Evolutionary conservation across 2,329 filamentous ascomycete genomes (phyloP).

Genomic region (Arthroderma uncinatum): DNA sequence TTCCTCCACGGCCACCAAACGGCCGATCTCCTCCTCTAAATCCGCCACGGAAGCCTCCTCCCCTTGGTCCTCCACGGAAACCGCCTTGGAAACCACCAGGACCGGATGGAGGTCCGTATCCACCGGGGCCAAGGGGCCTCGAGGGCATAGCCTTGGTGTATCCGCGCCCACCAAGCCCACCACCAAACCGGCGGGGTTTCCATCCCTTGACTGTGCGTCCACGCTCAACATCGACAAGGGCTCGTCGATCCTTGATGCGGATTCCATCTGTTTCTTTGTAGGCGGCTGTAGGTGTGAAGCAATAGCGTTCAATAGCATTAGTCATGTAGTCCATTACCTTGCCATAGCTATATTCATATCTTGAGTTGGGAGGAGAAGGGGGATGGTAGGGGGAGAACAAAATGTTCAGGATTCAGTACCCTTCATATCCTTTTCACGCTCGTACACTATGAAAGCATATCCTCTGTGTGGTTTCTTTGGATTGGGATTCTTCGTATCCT

Average conservation of each 20-base stretch:
- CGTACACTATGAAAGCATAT: conserved; percentile 94
- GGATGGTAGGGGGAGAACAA: conserved; percentile 23
- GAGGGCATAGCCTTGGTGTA: conserved; percentile 75
- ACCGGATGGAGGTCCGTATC: conserved; percentile 45
- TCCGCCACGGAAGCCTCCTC: conserved; percentile 41
- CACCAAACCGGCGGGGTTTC: conserved; percentile 83
- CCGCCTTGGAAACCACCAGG: conserved; percentile 46
- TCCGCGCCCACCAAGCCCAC: conserved; percentile 79
- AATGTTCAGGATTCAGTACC: conserved; percentile 49
- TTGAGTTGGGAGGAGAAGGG: conserved; percentile 14
- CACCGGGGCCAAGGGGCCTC: conserved; percentile 56
- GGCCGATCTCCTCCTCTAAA: conserved; percentile 45
- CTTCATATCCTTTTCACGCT: conserved; percentile 98
- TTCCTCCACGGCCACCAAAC: conserved; percentile 40
- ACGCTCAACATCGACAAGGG: conserved; percentile 92
- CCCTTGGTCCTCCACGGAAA: conserved; percentile 37
- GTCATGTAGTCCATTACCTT: conserved; percentile 23
- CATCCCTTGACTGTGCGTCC: conserved; percentile 89
- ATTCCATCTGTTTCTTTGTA: conserved; percentile 81
- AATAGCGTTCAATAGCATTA: conserved; percentile 24
- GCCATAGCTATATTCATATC: conserved; percentile 7
- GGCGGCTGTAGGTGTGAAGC: conserved; percentile 58
- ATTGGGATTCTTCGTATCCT: conserved; percentile 65
- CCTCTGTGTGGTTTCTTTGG: conserved; percentile 73
- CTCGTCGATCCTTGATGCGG: conserved; percentile 79